Evolutionary conservation across 2,329 filamentous ascomycete species (phyloP).

Genomic region (Cyphellophora attinorum): DNA sequence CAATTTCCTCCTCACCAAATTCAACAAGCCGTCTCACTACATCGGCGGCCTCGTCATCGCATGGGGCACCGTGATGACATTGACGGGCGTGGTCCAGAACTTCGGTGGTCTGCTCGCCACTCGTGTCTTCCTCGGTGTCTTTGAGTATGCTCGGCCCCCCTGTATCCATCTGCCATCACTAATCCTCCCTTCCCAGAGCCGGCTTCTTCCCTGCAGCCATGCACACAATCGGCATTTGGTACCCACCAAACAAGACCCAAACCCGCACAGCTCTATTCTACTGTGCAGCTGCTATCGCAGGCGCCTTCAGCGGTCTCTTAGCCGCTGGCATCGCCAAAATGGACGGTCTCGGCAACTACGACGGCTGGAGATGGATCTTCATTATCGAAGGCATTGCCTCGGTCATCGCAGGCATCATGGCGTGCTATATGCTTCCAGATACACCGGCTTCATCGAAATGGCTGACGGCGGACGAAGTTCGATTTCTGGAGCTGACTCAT

Average conservation of each 20-base stretch:
- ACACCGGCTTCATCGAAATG: constrained; percentile 4
- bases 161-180: too few relatives aligned
- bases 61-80: constrained; percentile 14
- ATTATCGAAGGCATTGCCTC: too few relatives aligned
- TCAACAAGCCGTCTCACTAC: constrained; percentile 16
- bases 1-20: constrained; percentile 39
- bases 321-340: constrained; percentile 42
- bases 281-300: constrained; percentile 53
- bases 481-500: constrained; percentile 5
- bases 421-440: constrained; percentile 17
- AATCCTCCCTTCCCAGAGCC: background rate
- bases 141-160: too few relatives aligned
- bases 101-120: constrained; percentile 23
- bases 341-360: constrained; percentile 51
- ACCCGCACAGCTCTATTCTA: constrained; percentile 14
- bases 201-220: constrained; percentile 10
- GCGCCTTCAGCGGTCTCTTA: constrained; percentile 61
- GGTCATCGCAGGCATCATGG: too few relatives aligned
- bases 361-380: constrained; percentile 66
- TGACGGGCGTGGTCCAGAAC: constrained; percentile 16
- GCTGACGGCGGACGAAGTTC: constrained; percentile 6
- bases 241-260: constrained; percentile 13
- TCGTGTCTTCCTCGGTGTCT: constrained; percentile 35
- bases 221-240: constrained; percentile 16
- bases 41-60: constrained; percentile 16